These are phyloP conservation scores for Prunus armeniaca DNA, from an alignment of 306 rosid genomes.

Conservation along the genomic window DNA sequence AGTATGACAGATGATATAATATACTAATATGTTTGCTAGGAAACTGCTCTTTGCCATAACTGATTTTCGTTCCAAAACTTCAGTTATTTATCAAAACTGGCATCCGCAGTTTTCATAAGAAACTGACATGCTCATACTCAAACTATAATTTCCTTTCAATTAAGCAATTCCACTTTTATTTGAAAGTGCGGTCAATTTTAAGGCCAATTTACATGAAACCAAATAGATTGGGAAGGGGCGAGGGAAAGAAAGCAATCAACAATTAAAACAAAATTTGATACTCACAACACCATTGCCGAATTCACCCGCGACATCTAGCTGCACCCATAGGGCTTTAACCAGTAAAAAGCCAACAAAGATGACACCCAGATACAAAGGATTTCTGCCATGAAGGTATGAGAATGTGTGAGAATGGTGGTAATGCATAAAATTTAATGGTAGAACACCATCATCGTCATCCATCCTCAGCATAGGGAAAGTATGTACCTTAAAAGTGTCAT, in stretches of 20 bases:
- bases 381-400: constrained; percentile 54
- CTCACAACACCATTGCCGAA: constrained; percentile 86
- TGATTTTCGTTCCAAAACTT: not conserved
- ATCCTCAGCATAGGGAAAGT: constrained; percentile 7
- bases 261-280: constrained; percentile 21
- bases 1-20: not conserved
- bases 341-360: constrained; percentile 76
- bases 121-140: too few relatives aligned
- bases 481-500: constrained; percentile 85
- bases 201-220: not conserved
- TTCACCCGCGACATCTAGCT: constrained; percentile 70
- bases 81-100: not conserved
- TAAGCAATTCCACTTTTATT: not conserved
- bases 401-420: constrained; percentile 25
- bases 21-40: not conserved
- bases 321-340: constrained; percentile 85
- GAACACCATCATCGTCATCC: not conserved
- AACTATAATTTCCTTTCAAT: not conserved
- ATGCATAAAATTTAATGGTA: not conserved
- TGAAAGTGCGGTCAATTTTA: not conserved
- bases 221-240: constrained; percentile 5
- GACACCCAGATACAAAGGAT: constrained; percentile 74
- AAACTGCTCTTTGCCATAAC: not conserved
- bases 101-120: not conserved
- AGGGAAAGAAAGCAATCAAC: not conserved